Evolutionary conservation across 2,329 filamentous ascomycete species (phyloP).

Genomic region (Phialophora macrospora): DNA sequence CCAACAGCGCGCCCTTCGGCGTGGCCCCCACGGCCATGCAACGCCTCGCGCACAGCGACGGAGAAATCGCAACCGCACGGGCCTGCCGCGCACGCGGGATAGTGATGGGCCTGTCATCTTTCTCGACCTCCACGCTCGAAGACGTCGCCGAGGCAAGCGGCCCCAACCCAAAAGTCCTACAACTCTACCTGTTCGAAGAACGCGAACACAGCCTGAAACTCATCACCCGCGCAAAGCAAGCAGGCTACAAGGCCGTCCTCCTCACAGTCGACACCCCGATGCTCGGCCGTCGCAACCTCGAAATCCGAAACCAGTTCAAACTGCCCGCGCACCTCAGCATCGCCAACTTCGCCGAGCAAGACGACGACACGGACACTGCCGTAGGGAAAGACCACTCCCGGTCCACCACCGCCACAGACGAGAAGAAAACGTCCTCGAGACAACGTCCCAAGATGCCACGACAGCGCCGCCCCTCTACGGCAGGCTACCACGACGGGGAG

Average conservation of each 20-base stretch:
- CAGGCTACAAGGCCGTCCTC: conserved; percentile 57
- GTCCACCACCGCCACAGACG: conserved; percentile 14
- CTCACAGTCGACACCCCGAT: conserved; percentile 59
- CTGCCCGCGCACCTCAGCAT: conserved; percentile 35
- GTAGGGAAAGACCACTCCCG: conserved; percentile 8
- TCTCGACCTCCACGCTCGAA: conserved; percentile 49
- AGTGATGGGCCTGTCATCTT: conserved; percentile 53
- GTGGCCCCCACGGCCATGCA: conserved; percentile 59
- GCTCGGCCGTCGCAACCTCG: conserved; percentile 49
- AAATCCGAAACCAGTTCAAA: conserved; percentile 38
- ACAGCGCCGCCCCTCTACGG: conserved; percentile 15
- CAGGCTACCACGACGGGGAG: conserved; percentile 29
- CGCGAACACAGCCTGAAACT: conserved; percentile 47
- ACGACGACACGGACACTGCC: conserved; percentile 56
- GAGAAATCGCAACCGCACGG: conserved; percentile 54
- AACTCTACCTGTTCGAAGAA: conserved; percentile 58
- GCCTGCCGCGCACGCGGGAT: conserved; percentile 49
- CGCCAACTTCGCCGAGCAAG: conserved; percentile 45
- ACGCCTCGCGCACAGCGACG: conserved; percentile 54
- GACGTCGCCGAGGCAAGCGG: conserved; percentile 50
- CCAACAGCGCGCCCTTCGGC: conserved; percentile 3
- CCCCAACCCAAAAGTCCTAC: conserved; percentile 49
- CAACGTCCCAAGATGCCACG: conserved; percentile 15
- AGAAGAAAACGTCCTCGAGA: conserved; percentile 13
- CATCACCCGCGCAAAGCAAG: conserved; percentile 47